These are phyloP conservation scores for Coprinopsis marcescibilis DNA, from an alignment of 768 basidiomycete species.

Conservation along the genomic window DNA sequence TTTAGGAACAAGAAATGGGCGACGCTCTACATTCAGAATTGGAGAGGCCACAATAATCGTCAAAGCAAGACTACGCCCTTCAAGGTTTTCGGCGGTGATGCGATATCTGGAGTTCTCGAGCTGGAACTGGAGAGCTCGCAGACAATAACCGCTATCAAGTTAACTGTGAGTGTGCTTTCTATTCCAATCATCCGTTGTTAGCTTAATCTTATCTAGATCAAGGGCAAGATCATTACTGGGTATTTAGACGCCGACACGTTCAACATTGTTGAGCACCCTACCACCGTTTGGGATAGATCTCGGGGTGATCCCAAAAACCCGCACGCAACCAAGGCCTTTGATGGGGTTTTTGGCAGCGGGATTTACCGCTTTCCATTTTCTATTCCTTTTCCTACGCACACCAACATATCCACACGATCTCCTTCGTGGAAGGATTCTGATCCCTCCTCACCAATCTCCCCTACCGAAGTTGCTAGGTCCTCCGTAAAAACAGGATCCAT, in stretches of 20 bases:
- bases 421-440: neutral
- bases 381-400: neutral
- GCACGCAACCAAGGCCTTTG: neutral
- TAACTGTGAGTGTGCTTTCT: neutral
- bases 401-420: neutral
- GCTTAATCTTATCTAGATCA: neutral
- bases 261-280: neutral
- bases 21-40: neutral
- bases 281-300: neutral
- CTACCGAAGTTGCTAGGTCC: neutral
- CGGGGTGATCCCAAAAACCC: neutral
- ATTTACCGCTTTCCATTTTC: slow-evolving; percentile 3
- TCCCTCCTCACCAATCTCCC: too few relatives aligned
- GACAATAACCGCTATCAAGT: neutral
- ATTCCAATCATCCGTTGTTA: neutral
- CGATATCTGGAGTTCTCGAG: neutral
- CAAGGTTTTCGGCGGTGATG: neutral
- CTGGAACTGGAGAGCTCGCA: neutral
- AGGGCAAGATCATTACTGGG: neutral
- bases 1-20: neutral
- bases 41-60: neutral
- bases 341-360: neutral
- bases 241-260: neutral
- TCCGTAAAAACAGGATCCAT: too few relatives aligned
- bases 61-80: neutral